Percentiles rank a stretch among this genome's conserved stretches.
phyloP scores from a whole-genome alignment of 768 basidiomycete genomes.

The Boletus bicolor region DNA sequence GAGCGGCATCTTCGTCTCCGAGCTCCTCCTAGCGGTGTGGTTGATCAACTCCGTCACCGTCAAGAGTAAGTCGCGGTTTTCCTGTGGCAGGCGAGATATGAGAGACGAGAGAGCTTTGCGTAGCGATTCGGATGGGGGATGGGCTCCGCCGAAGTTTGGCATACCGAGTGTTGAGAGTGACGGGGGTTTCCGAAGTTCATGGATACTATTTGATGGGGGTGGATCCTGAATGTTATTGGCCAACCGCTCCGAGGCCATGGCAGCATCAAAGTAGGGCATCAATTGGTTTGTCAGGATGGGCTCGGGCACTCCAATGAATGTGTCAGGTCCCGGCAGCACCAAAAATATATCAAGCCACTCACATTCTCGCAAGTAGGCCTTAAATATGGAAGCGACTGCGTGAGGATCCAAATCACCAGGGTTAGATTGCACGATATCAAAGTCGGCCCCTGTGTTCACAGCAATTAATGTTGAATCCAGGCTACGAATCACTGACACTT shows the following conservation, averaged over 20 bases:
- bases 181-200: conserved; percentile 65
- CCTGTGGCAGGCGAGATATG: conserved; percentile 65
- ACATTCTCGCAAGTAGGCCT: conserved; percentile 91
- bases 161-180: conserved; percentile 77
- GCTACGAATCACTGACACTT: conserved; percentile 17
- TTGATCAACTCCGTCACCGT: conserved; percentile 81
- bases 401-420: conserved; percentile 93
- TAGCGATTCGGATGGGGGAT: conserved; percentile 58
- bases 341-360: conserved; percentile 35
- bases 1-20: conserved; percentile 88
- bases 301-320: conserved; percentile 67
- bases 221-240: conserved; percentile 28
- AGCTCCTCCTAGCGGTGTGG: conserved; percentile 62
- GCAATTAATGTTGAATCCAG: conserved; percentile 4
- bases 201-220: conserved; percentile 35
- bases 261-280: conserved; percentile 74
- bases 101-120: conserved; percentile 58
- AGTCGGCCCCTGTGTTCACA: conserved; percentile 67
- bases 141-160: conserved; percentile 59
- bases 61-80: conserved; percentile 80
- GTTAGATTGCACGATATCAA: conserved; percentile 70
- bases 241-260: conserved; percentile 54
- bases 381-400: conserved; percentile 90
- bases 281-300: conserved; percentile 75
- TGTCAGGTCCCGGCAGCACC: conserved; percentile 3